A percentile compares a stretch with the other conserved stretches of the same genome.
Conservation (phyloP, 2,329 filamentous ascomycete genomes). For the Alternaria conjuncta region DNA sequence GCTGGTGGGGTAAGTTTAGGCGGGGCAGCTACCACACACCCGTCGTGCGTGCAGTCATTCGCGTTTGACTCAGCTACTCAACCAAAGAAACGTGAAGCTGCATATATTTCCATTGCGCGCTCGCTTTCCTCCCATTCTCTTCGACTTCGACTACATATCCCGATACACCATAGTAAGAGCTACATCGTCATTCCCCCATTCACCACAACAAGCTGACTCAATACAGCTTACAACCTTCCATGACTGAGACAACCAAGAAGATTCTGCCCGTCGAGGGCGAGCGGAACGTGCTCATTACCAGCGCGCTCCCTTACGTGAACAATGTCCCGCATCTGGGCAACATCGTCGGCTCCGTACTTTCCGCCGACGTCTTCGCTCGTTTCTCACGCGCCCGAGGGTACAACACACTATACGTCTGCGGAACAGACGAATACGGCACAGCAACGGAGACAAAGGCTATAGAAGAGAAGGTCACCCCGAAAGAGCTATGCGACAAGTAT, state of each 20-base stretch:
- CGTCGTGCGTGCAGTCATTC: constrained; percentile 16
- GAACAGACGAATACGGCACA: constrained; percentile 93
- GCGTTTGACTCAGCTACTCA: constrained; percentile 32
- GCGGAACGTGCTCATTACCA: constrained; percentile 88
- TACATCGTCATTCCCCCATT: rapidly evolving
- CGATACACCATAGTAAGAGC: neutral
- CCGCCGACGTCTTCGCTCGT: constrained; percentile 77
- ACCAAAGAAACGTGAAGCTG: constrained; percentile 11
- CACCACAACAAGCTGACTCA: neutral
- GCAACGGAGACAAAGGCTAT: constrained; percentile 95
- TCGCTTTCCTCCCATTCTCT: neutral
- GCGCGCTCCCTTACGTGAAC: constrained; percentile 85
- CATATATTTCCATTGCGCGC: neutral
- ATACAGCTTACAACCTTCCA: constrained; percentile 12
- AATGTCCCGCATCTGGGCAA: constrained; percentile 74
- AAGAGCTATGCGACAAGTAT: constrained; percentile 90
- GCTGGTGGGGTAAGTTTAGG: constrained; percentile 28
- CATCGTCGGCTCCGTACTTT: constrained; percentile 66
- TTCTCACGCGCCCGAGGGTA: constrained; percentile 81
- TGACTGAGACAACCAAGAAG: constrained; percentile 48
- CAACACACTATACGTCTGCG: constrained; percentile 84
- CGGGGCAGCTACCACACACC: constrained; percentile 27
- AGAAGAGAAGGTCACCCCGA: constrained; percentile 81
- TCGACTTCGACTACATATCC: neutral
- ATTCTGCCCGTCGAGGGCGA: constrained; percentile 63